Base-by-base conservation (phyloP, 768 basidiomycete species). In the Auricularia cornea region DNA sequence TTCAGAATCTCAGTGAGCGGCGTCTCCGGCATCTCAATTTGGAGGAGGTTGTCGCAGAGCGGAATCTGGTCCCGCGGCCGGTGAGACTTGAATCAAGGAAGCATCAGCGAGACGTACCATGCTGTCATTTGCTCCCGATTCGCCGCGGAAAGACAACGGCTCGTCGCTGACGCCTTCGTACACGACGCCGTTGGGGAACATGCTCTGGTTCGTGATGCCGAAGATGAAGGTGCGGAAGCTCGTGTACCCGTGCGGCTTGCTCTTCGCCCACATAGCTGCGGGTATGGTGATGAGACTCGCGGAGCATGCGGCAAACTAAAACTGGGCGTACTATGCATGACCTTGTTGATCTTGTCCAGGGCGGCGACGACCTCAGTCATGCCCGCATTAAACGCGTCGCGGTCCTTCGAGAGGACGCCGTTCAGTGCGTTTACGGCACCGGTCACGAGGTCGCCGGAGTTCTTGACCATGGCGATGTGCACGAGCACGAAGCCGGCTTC, bases 191-290 rank as follows among this genome's bases (percentile, higher is more conserved):
- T 73, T 62, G 2, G 74, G 73, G 65, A 75, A 74, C 73, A 73
- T 72, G 18, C 69, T 67, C 57, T 72, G 68, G 18, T 69, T 68
- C 3, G 73, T 69, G 31, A 70, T 73, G 40, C 74, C 74, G 59
- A 75, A 74, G 31, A 75, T 75, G 60, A 75, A 75, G 31, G 71
- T 72, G 59, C 74, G 68, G 66, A 75, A 74, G 4, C 70, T 72
- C n/a, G 69, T 68, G 63, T 75, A 75, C 28, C 71, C 67, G 38
- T 67, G 40, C 59, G 35, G 35, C n/a, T 70, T 72, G 44, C 67
- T 68, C 59, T 71, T 69, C 3, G 63, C 65, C 72, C 72, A 72
- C 73, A 74, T 74, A 38, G 35, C 35, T 38, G 35, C n/a, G n/a
- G n/a, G n/a, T n/a, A n/a, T n/a, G n/a, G n/a, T n/a, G 16, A 38